These are phyloP conservation scores for Edaphochlamys debaryana DNA, from an alignment of 139 green algal species.

Conservation along the genomic window DNA sequence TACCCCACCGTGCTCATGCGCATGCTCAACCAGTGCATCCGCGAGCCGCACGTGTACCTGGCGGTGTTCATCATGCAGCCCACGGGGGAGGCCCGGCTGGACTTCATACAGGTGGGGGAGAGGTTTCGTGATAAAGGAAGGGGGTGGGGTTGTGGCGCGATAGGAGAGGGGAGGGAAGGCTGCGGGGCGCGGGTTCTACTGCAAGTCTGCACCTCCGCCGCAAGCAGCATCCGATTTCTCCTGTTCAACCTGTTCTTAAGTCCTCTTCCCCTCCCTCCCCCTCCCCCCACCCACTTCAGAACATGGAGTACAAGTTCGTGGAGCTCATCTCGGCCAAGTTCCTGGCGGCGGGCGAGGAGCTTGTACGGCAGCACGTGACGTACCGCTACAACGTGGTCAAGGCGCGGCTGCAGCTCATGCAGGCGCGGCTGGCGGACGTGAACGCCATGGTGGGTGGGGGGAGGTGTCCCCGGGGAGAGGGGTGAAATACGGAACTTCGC, in stretches of 20 bases:
- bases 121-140: no score
- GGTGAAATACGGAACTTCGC: no score
- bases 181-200: no score
- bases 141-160: no score
- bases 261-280: no score
- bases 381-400: slow-evolving; percentile 77
- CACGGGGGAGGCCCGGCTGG: slow-evolving; percentile 65
- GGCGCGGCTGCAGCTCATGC: slow-evolving; percentile 66
- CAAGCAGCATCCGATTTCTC: no score
- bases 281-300: no score
- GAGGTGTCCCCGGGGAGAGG: no score
- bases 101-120: slow-evolving; percentile 71
- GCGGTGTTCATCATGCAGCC: slow-evolving; percentile 69
- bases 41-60: slow-evolving; percentile 69
- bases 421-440: slow-evolving; percentile 32
- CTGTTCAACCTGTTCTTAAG: no score
- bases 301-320: slow-evolving; percentile 90
- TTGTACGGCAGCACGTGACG: slow-evolving; percentile 57
- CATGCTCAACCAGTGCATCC: slow-evolving; percentile 74
- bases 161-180: no score
- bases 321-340: slow-evolving; percentile 76
- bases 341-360: slow-evolving; percentile 63
- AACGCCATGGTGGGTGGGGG: slow-evolving; percentile 5
- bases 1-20: slow-evolving; percentile 69
- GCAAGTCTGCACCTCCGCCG: no score